A percentile compares a stretch with the other conserved stretches of the same genome.
phyloP scores from a whole-genome alignment of 23 red algal species.

The Pyropia haitanensis region DNA sequence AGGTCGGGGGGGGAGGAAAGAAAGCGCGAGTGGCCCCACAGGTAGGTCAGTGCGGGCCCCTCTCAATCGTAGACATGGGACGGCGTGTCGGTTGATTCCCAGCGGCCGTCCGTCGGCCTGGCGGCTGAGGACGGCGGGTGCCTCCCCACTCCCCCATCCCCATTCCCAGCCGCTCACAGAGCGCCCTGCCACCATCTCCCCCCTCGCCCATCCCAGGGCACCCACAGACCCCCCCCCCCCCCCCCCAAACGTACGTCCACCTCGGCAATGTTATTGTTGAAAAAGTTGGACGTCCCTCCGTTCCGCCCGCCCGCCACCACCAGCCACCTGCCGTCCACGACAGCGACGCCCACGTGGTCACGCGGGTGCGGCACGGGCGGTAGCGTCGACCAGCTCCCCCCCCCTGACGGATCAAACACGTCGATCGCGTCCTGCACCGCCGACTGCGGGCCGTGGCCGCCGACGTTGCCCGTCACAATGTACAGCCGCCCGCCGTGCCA shows the following conservation, averaged over 20 bases:
- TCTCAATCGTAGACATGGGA: too few species aligned
- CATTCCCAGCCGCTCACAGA: too few species aligned
- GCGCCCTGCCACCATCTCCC: too few species aligned
- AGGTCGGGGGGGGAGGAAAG: too few species aligned
- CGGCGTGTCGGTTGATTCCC: too few species aligned
- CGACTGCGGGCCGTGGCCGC: constrained; percentile 36
- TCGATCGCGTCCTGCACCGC: constrained; percentile 35
- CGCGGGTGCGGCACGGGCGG: constrained; percentile 43
- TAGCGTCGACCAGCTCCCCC: constrained; percentile 27
- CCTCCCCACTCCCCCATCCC: too few species aligned
- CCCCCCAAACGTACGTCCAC: constrained; percentile 8
- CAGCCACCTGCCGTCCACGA: constrained; percentile 20
- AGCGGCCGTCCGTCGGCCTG: too few species aligned
- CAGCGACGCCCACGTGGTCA: constrained; percentile 42
- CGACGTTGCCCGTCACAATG: constrained; percentile 43
- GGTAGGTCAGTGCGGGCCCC: too few species aligned
- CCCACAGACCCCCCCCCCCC: too few species aligned
- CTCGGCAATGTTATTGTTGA: constrained; percentile 19
- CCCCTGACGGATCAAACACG: constrained; percentile 16
- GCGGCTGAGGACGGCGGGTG: too few species aligned
- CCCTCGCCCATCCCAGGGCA: too few species aligned
- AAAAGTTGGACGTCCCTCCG: constrained; percentile 27
- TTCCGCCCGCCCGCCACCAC: constrained; percentile 41
- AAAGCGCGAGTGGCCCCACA: too few species aligned
- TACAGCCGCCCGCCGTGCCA: constrained; percentile 18